phyloP scores from a whole-genome alignment of 2,329 filamentous ascomycete species.

The Lasiodiplodia hormozganensis region DNA sequence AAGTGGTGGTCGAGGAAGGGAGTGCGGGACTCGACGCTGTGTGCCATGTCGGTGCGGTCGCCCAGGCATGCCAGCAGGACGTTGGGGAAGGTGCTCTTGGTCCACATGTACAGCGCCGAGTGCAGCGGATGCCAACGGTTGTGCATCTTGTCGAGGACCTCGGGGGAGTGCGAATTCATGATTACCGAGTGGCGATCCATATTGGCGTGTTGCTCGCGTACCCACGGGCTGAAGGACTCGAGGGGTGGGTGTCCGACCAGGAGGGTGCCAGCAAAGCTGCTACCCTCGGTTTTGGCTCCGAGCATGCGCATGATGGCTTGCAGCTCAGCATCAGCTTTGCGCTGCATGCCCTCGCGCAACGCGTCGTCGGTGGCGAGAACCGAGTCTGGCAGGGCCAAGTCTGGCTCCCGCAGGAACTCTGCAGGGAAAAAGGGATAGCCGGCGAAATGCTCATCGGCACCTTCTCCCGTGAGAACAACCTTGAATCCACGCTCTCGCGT shows the following conservation, averaged over 20 bases:
- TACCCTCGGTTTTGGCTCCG: no score
- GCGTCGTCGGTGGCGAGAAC: no score
- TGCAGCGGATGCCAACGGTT: slow-evolving; percentile 6
- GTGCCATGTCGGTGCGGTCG: slow-evolving; percentile 56
- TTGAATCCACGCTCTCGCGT: slow-evolving; percentile 55
- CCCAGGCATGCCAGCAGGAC: slow-evolving; percentile 51
- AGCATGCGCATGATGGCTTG: no score
- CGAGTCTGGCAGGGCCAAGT: slow-evolving; percentile 34
- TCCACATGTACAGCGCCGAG: slow-evolving; percentile 6
- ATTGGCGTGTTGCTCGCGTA: no score
- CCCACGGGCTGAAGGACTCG: no score
- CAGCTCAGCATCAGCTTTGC: no score
- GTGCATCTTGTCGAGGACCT: neutral
- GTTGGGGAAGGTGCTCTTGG: neutral
- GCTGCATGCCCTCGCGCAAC: no score
- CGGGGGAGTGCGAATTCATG: no score
- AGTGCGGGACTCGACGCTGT: slow-evolving; percentile 49
- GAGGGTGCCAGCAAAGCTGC: no score
- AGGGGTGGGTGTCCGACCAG: no score
- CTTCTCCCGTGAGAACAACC: slow-evolving; percentile 59
- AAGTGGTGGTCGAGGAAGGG: slow-evolving; percentile 51
- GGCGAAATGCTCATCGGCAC: slow-evolving; percentile 59
- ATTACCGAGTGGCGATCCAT: no score
- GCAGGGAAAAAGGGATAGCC: slow-evolving; percentile 55
- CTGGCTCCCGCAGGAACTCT: slow-evolving; percentile 56